These are phyloP conservation scores for Cardiospermum halicacabum DNA, from an alignment of 345 rosid species.

Conservation along the genomic window DNA sequence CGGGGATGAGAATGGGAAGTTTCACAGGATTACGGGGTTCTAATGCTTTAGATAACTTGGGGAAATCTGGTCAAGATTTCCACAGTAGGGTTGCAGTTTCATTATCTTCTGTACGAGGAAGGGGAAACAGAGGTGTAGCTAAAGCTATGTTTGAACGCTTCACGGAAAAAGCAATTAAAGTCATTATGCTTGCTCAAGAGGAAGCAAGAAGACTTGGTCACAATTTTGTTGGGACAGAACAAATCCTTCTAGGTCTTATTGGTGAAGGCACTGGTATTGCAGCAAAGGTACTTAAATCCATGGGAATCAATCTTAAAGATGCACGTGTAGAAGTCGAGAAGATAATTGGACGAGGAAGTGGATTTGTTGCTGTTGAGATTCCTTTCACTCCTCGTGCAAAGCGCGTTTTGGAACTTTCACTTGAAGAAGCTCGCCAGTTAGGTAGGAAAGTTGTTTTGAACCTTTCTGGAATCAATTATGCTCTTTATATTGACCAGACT, in stretches of 20 bases:
- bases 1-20: constrained; percentile 41
- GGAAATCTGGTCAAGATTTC: constrained; percentile 38
- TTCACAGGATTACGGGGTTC: constrained; percentile 54
- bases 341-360: constrained; percentile 94
- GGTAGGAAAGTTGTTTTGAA: constrained; percentile 34
- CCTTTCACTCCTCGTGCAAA: constrained; percentile 99
- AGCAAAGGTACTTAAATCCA: constrained; percentile 89
- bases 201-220: constrained; percentile 97
- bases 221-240: constrained; percentile 97
- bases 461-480: neutral
- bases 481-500: neutral
- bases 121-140: constrained; percentile 40
- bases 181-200: constrained; percentile 93
- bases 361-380: constrained; percentile 93
- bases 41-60: constrained; percentile 39
- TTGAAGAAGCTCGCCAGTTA: constrained; percentile 92
- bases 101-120: constrained; percentile 38
- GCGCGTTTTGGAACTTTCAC: constrained; percentile 86
- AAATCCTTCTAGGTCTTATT: constrained; percentile 78
- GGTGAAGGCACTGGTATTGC: constrained; percentile 98
- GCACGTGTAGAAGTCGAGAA: constrained; percentile 97
- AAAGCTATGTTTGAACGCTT: constrained; percentile 95
- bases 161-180: constrained; percentile 94
- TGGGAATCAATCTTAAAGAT: constrained; percentile 95
- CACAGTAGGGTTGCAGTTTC: constrained; percentile 36